phyloP scores from a whole-genome alignment of 2,329 filamentous ascomycete species.

The Aspergillus eucalypticola region DNA sequence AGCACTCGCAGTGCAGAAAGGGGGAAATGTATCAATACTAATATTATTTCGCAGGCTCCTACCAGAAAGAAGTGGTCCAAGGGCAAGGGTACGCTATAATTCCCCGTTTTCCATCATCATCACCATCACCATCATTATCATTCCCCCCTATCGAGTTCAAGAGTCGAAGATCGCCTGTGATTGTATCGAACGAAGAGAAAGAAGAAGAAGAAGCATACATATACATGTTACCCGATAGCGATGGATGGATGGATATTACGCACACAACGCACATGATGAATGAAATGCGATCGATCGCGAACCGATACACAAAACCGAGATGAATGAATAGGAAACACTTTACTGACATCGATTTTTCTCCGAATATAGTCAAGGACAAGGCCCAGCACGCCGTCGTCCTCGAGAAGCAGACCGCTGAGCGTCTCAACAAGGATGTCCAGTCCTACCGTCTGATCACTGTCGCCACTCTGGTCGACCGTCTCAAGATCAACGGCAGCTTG shows the following conservation, averaged over 20 bases:
- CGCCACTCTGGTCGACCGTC: conserved; percentile 95
- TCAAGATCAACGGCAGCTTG: conserved; percentile 99
- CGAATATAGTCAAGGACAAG: conserved; percentile 97
- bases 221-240: not conserved
- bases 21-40: not conserved
- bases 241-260: not conserved
- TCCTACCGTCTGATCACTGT: conserved; percentile 99
- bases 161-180: conserved; percentile 8
- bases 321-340: too few relatives aligned
- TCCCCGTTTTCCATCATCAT: conserved; percentile 17
- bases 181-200: not conserved
- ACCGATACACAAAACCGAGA: not conserved
- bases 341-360: conserved; percentile 19
- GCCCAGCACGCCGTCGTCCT: conserved; percentile 97
- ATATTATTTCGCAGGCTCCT: conserved; percentile 54
- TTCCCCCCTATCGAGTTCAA: conserved; percentile 9
- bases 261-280: not conserved
- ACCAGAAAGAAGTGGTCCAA: conserved; percentile 61
- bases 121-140: conserved; percentile 7
- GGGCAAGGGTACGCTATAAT: conserved; percentile 53
- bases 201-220: not conserved
- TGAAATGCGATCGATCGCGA: not conserved
- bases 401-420: conserved; percentile 96
- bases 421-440: conserved; percentile 99
- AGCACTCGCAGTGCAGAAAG: not conserved